phyloP scores from a whole-genome alignment of 2,329 filamentous ascomycete genomes.

The Alternaria brassicae region DNA sequence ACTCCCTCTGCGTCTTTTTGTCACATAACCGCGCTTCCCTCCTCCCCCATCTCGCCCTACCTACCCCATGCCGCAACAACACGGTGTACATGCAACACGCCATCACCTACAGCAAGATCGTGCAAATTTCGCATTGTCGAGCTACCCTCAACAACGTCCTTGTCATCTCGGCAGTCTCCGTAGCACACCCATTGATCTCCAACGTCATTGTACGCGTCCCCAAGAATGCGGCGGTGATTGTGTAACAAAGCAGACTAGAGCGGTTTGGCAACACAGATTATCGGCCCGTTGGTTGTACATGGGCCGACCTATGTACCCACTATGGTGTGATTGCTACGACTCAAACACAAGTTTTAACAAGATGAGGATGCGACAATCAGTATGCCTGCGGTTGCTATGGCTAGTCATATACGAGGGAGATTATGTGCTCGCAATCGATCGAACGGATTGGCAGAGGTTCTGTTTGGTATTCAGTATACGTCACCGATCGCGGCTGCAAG shows the following conservation, averaged over 20 bases:
- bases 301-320: not conserved
- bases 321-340: slow-evolving; percentile 1
- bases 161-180: not conserved
- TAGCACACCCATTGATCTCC: not conserved
- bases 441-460: not conserved
- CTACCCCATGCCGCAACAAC: not conserved
- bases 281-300: not conserved
- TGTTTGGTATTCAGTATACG: not conserved
- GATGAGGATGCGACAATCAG: not conserved
- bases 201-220: not conserved
- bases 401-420: not conserved
- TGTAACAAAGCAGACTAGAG: not conserved
- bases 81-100: not conserved
- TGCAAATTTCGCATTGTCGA: not conserved
- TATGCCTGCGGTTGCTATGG: not conserved
- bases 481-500: not conserved
- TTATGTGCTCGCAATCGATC: not conserved
- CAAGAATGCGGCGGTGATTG: not conserved
- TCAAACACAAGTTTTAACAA: not conserved
- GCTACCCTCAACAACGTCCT: not conserved
- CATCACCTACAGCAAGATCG: not conserved
- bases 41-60: not conserved
- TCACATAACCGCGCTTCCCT: not conserved
- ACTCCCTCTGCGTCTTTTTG: not conserved
- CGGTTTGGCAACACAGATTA: not conserved